A percentile compares a stretch with the other conserved stretches of the same genome.
Conservation (phyloP, 2,329 filamentous ascomycete genomes). For the Botryotinia convoluta region DNA sequence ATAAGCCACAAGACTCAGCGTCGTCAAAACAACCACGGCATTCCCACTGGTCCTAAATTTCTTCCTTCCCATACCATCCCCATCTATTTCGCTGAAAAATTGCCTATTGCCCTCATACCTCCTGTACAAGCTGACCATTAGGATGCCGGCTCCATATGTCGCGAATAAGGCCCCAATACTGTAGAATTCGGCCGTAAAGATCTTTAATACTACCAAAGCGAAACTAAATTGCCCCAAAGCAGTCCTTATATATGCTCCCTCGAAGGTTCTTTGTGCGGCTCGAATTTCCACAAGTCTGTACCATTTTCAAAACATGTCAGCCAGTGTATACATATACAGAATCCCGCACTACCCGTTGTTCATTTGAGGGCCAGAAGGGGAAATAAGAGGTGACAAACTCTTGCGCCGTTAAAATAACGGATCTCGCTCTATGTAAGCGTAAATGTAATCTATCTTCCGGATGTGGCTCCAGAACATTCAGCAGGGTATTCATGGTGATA, state of each 20-base stretch:
- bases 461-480: constrained; percentile 49
- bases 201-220: constrained; percentile 88
- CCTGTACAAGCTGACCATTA: constrained; percentile 80
- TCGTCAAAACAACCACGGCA: constrained; percentile 57
- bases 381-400: constrained; percentile 47
- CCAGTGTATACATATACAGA: not conserved
- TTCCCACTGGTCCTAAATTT: constrained; percentile 65
- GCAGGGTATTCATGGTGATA: constrained; percentile 20
- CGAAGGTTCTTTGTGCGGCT: constrained; percentile 92
- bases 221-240: constrained; percentile 95
- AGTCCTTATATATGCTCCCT: constrained; percentile 94
- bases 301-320: constrained; percentile 9
- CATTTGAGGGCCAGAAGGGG: not conserved
- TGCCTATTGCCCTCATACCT: constrained; percentile 90
- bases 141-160: constrained; percentile 80
- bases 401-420: constrained; percentile 73
- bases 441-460: constrained; percentile 74
- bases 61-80: constrained; percentile 45
- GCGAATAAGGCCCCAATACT: constrained; percentile 94
- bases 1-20: constrained; percentile 57
- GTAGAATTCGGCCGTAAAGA: constrained; percentile 97
- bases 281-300: constrained; percentile 81
- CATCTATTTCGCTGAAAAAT: constrained; percentile 66
- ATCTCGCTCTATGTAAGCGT: constrained; percentile 78
- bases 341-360: not conserved